A percentile compares a stretch with the other conserved stretches of the same genome.
Evolutionary conservation across 2,329 filamentous ascomycete species (phyloP).

Genomic region (Gremmenia infestans): DNA sequence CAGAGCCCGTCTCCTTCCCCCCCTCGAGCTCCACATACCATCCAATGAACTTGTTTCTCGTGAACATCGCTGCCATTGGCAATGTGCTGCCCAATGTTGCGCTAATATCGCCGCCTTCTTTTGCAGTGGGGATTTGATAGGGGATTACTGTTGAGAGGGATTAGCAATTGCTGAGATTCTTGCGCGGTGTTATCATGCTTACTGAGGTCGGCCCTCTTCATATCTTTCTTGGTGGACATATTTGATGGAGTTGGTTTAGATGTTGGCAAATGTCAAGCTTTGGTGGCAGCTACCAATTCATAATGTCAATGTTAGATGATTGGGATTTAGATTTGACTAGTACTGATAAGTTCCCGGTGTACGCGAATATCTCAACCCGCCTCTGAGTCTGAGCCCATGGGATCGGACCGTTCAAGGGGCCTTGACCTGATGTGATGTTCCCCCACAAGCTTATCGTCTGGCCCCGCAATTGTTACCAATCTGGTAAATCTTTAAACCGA

Average conservation of each 20-base stretch:
- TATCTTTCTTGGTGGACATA: constrained; percentile 70
- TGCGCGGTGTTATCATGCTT: constrained; percentile 33
- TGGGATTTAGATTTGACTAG: no score
- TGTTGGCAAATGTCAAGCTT: background rate
- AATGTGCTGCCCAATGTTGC: constrained; percentile 71
- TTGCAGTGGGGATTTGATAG: constrained; percentile 70
- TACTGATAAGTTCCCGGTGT: no score
- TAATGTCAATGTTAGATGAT: no score
- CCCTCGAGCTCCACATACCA: constrained; percentile 41
- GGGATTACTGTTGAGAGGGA: constrained; percentile 63
- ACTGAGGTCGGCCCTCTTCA: constrained; percentile 71
- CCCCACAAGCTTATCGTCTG: no score
- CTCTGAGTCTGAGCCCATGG: no score
- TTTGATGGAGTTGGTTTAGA: constrained; percentile 1
- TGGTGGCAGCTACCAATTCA: background rate
- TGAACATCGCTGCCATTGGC: constrained; percentile 95
- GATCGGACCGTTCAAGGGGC: no score
- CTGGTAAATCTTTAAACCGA: no score
- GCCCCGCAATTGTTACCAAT: no score
- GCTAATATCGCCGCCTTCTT: constrained; percentile 63
- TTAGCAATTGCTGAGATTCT: background rate
- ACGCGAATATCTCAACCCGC: no score
- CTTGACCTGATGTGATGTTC: no score
- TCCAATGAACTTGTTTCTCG: constrained; percentile 75
- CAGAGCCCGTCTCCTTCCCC: constrained; percentile 6